Evolutionary conservation across 345 rosid species (phyloP), one percentile per base, ranked within the genome.

Genomic region (Xanthoceras sorbifolium): DNA sequence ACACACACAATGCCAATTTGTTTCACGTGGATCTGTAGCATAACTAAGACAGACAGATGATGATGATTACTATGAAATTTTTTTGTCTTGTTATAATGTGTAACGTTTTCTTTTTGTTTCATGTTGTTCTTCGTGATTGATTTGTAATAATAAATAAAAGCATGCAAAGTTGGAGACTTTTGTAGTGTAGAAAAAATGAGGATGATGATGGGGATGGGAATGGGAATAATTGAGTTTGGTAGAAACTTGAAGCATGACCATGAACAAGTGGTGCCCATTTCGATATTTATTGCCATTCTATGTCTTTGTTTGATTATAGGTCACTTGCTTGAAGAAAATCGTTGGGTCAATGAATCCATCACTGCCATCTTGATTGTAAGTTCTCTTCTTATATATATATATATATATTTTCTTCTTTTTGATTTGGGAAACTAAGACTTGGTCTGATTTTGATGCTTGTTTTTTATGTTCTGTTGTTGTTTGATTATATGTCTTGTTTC

Each of bases 321-420:
- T 23, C 97, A 92, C 88, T 82, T 94, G 67, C 92, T 92, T 14
- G 98, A 92, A 85, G 95, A 90, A 69, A 94, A 86, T 66, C 86
- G 92, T 14, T 94, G 97, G 98, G 92, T 92, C 71, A 94, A 91
- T 67, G 98, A 91, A 83, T 94, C 98, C 84, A 90, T 91, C 73
- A 89, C 93, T 44, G 97, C 97, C 89, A 94, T 94, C 77, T 38
- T 89, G 28, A 85, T 89, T n/a, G 98, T 94, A 81, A 84, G 50
- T 59, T 42, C 4, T 26, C 61, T 26, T 1, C 34, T 52, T 38
- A 31, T 26, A n/a, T 32, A 3, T 29, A 12, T 25, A 22, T 15
- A 14, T 17, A 22, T 5, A 22, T 62, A 5, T n/a, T 15, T 61
- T n/a, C n/a, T n/a, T n/a, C n/a, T n/a, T n/a, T n/a, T n/a, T n/a